Evolutionary conservation across 495 filamentous ascomycete species (phyloP), one percentile per base, ranked within the genome.

Genomic region (Parachaetomium inaequale): DNA sequence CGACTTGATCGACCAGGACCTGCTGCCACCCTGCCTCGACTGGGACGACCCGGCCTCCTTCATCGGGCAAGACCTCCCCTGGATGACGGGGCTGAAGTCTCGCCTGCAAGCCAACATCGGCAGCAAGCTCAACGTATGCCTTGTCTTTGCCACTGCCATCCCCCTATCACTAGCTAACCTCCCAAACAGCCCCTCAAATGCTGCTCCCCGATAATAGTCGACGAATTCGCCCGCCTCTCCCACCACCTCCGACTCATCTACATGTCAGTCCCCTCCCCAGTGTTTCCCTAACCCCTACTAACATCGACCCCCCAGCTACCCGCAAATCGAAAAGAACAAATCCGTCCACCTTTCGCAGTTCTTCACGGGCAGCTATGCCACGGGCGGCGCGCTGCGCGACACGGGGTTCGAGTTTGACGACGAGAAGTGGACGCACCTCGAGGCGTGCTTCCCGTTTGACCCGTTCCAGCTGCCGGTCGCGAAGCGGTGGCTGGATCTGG

Each of bases 381-480:
- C 69, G n/a, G 76, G 75, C 59, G 76, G 77, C 15, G 78, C 75
- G 1, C 67, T 83, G 26, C 82, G 91, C 45, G 92, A 94, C 68
- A 82, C 84, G 67, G 88, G 82, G 58, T 76, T 82, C 49, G 78
- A 81, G 54, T 71, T 77, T 56, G 83, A 84, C 52, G 83, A 88
- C 42, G 86, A 92, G 59, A 87, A 86, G 42, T 86, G 84, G 74
- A 81, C 85, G 52, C 84, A 93, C 71, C 81, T 98, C 2, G 93
- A 97, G 63, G 89, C 90, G 0, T 96, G 93, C 73, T 98, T 98
- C 72, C 94, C 95, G 2, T 99, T 99, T 68, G 94, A 99, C 70
- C 94, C 94, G 3, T 98, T 96, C 74, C 86, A 90, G 63, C 79
- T 98, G 14, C 93, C 91, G 0, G 79, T 84, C 53, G 96, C 92